Evolutionary conservation across 164 flowering plant genomes (phyloP).

Genomic region (Taxillus chinensis): DNA sequence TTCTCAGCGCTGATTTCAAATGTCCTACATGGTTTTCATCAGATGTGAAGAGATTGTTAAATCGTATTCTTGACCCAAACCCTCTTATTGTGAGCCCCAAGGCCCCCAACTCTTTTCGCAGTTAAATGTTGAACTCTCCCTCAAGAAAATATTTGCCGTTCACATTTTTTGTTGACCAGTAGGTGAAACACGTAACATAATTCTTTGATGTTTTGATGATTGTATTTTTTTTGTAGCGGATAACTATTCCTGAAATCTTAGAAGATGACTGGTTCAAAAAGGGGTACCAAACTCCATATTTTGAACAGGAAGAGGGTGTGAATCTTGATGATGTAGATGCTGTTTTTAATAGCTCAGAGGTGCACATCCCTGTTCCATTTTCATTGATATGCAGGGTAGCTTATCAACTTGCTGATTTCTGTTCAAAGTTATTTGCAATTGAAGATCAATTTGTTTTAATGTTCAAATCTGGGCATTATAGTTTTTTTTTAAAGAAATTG

Average conservation of each 20-base stretch:
- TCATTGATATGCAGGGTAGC: neutral
- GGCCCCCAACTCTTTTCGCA: neutral
- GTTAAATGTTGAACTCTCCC: neutral
- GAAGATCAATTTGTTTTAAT: neutral
- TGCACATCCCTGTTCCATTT: conserved; percentile 13
- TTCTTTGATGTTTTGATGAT: neutral
- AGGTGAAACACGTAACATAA: no score
- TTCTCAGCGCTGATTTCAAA: conserved; percentile 55
- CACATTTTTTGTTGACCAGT: no score
- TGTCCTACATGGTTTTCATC: conserved; percentile 82
- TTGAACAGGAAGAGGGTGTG: conserved; percentile 48
- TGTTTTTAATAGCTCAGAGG: conserved; percentile 66
- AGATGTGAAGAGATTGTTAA: conserved; percentile 53
- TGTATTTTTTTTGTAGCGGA: conserved; percentile 39
- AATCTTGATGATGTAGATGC: conserved; percentile 85
- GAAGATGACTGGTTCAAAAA: conserved; percentile 86
- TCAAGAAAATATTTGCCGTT: no score
- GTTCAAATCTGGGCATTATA: neutral
- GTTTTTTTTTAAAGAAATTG: neutral
- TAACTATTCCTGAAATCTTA: conserved; percentile 59
- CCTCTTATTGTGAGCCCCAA: conserved; percentile 61
- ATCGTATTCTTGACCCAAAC: conserved; percentile 75
- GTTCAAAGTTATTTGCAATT: neutral
- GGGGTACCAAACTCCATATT: conserved; percentile 59
- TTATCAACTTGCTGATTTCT: neutral